Evolutionary conservation across 2,329 filamentous ascomycete species (phyloP), one percentile per base, ranked within the genome.

Genomic region (Calonectria hongkongensis): DNA sequence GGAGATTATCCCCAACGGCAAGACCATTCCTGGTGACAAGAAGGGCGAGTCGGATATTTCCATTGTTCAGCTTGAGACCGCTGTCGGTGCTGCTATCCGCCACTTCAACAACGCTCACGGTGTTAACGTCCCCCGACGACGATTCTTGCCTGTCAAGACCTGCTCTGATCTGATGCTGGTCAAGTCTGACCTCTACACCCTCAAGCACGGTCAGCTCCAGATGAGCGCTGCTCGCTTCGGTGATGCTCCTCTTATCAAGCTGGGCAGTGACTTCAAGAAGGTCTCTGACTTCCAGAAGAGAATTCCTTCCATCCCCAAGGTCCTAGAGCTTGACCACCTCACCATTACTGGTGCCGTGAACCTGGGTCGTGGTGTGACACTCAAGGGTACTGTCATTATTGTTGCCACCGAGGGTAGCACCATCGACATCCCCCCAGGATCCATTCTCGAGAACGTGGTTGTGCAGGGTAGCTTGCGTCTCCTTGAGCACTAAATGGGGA

Each of bases 1-100:
- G 94, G 97, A 99, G 89, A 99, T 99, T 85, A 99, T 99, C 81
- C 96, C 97, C 85, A 99, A 99, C 89, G 95, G 94, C 88, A 99
- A 99, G 92, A 96, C 95, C 77, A 98, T 99, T 82, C 94, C 97
- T 66, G 97, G 96, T 73, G 97, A 98, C 89, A 98, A 98, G 94
- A 98, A 98, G 94, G 97, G 97, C 85, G 97, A 99, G 89, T 97
- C 96, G 74, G 97, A 99, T 83, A 92, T 98, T 83, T 97, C 94
- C 77, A 98, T 99, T 84, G 92, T 98, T 82, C 97, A 99, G 90
- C 94, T 99, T 79, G 97, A 99, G 91, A 99, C 97, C 33, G 97
- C 97, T 73, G 97, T 99, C 78, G 97, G 97, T 88, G 97, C 97
- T 77, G 97, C 97, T 83, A 99, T 99, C 85, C 96, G 96, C 80